Evolutionary conservation across 1,139 yeast genomes (phyloP).

Genomic region (Pichia sp.): DNA sequence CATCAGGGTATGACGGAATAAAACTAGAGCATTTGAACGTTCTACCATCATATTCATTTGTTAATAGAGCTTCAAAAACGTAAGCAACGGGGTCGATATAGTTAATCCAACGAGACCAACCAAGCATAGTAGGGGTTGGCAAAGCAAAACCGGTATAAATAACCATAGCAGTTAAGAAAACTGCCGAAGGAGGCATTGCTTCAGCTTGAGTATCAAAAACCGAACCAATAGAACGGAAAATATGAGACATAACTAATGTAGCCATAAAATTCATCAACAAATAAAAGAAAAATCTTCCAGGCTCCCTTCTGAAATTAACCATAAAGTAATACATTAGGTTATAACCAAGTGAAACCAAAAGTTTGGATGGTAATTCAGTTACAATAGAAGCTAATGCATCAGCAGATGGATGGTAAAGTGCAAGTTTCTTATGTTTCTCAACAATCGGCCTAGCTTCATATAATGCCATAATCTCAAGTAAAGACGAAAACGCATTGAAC

Average conservation of each 20-base stretch:
- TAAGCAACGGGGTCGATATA: conserved; percentile 49
- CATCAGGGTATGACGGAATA: conserved; percentile 46
- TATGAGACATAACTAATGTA: conserved; percentile 34
- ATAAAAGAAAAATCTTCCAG: conserved; percentile 52
- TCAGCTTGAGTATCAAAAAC: conserved; percentile 38
- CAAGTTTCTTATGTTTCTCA: conserved; percentile 48
- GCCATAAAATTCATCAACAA: conserved; percentile 39
- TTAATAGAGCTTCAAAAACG: conserved; percentile 46
- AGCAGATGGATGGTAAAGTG: conserved; percentile 53
- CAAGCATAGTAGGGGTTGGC: conserved; percentile 53
- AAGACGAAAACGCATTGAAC: conserved; percentile 46
- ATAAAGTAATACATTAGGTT: conserved; percentile 43
- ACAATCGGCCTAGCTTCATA: conserved; percentile 46
- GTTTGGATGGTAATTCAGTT: conserved; percentile 40
- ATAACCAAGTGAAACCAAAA: conserved; percentile 38
- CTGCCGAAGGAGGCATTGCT: conserved; percentile 48
- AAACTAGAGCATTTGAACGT: conserved; percentile 41
- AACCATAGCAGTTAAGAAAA: conserved; percentile 39
- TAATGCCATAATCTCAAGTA: conserved; percentile 42
- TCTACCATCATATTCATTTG: conserved; percentile 48
- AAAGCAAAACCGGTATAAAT: conserved; percentile 50
- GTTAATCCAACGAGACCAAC: conserved; percentile 59
- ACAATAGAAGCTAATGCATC: conserved; percentile 45
- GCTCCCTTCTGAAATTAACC: conserved; percentile 40
- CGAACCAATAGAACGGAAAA: conserved; percentile 46